Percentiles rank a stretch among this genome's conserved stretches.
Conservation (phyloP, 1,139 yeast genomes). For the Magnusiomyces suaveolens region DNA sequence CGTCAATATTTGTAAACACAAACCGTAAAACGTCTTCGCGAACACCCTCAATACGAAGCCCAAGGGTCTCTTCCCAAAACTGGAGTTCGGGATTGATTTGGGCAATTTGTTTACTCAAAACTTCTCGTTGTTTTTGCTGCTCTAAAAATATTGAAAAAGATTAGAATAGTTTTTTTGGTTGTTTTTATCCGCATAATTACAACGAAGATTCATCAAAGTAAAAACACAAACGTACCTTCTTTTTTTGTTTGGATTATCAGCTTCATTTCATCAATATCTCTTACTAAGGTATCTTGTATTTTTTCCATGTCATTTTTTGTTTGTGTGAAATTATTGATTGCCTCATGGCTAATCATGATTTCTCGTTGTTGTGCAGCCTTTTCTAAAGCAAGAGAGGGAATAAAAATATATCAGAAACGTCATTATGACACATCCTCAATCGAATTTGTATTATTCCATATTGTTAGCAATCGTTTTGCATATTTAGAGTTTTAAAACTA, state of each 20-base stretch:
- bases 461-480: too few species aligned
- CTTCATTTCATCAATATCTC: constrained; percentile 17
- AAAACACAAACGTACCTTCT: constrained; percentile 12
- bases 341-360: constrained; percentile 18
- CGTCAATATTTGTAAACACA: constrained; percentile 26
- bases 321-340: constrained; percentile 19
- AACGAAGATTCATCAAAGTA: not conserved
- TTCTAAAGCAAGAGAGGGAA: constrained; percentile 2
- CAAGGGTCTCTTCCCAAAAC: constrained; percentile 27
- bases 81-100: constrained; percentile 25
- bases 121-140: constrained; percentile 12
- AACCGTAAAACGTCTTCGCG: constrained; percentile 25
- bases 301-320: constrained; percentile 20
- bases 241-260: constrained; percentile 14
- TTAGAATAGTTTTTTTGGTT: too few species aligned
- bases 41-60: constrained; percentile 26
- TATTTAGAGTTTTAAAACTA: too few species aligned
- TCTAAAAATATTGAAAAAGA: not conserved
- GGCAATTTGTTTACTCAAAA: constrained; percentile 21
- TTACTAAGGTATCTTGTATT: constrained; percentile 15
- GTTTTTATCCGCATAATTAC: constrained; percentile 3
- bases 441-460: not conserved
- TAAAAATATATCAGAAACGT: not conserved
- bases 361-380: constrained; percentile 22
- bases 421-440: not conserved